Conservation (phyloP, 192 early-diverging fungal genomes). For the Backusella circina region DNA sequence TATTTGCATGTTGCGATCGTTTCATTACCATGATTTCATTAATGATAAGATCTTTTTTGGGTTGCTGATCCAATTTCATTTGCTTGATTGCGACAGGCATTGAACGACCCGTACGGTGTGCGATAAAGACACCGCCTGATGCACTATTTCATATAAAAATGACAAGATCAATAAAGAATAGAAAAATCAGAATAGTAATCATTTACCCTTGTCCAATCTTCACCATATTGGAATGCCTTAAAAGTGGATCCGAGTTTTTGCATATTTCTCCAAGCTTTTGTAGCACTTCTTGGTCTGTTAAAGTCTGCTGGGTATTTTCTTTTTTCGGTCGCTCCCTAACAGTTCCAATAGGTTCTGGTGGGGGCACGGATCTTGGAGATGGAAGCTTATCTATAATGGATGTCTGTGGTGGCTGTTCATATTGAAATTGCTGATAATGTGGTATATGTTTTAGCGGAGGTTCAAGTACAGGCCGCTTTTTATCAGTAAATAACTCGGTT, state of each 20-base stretch:
- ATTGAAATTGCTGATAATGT: not conserved
- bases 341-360: conserved; percentile 13
- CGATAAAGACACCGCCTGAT: conserved; percentile 89
- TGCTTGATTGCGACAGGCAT: conserved; percentile 90
- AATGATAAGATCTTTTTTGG: conserved; percentile 95
- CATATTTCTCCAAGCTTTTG: conserved; percentile 80
- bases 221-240: conserved; percentile 44
- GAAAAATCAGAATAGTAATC: too few species aligned
- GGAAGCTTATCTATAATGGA: not conserved
- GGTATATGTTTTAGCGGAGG: not conserved
- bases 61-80: conserved; percentile 94
- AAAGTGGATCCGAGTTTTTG: conserved; percentile 82
- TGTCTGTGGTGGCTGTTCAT: not conserved
- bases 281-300: conserved; percentile 71
- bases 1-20: conserved; percentile 72
- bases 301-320: conserved; percentile 12
- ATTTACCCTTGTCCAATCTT: conserved; percentile 44
- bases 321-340: conserved; percentile 22
- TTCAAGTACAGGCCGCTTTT: not conserved
- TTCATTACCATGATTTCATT: conserved; percentile 92
- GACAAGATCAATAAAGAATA: not conserved
- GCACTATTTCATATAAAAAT: conserved; percentile 48
- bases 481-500: not conserved
- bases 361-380: not conserved
- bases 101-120: conserved; percentile 53